Conservation (phyloP, 1,284 basidiomycete species). For the Singerocomus rubriflavus region DNA sequence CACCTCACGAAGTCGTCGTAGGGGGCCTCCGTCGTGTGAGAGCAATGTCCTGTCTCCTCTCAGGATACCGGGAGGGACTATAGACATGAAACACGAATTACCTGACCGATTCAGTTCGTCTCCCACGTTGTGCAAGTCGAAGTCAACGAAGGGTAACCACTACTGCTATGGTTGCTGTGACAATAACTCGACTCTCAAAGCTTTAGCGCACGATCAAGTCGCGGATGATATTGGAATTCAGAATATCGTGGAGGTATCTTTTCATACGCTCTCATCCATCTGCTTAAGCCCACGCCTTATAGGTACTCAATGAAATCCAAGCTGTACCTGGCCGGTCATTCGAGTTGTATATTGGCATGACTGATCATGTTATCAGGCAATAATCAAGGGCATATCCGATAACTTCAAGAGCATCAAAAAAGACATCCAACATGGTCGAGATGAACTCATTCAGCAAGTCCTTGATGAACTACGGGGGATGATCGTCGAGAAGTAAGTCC, state of each 20-base stretch:
- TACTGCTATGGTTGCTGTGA: not conserved
- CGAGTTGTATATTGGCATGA: not conserved
- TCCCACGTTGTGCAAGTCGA: not conserved
- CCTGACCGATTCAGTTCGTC: not conserved
- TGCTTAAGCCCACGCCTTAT: not conserved
- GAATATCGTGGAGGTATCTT: constrained; percentile 28
- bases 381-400: constrained; percentile 41
- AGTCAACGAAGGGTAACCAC: constrained; percentile 8
- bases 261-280: not conserved
- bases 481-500: constrained; percentile 16
- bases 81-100: not conserved
- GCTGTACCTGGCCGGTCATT: constrained; percentile 31
- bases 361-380: constrained; percentile 33
- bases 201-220: not conserved
- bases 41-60: constrained; percentile 19
- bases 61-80: constrained; percentile 7
- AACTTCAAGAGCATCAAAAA: constrained; percentile 41
- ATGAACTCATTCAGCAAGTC: constrained; percentile 41
- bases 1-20: not conserved
- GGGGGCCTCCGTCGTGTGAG: not conserved
- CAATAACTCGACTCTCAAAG: not conserved
- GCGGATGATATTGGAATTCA: constrained; percentile 21
- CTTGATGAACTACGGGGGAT: constrained; percentile 36
- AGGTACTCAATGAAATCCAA: constrained; percentile 35
- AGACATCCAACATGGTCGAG: constrained; percentile 40